phyloP scores from a whole-genome alignment of 768 basidiomycete genomes.

The Chalciporus sphaerocephalus region DNA sequence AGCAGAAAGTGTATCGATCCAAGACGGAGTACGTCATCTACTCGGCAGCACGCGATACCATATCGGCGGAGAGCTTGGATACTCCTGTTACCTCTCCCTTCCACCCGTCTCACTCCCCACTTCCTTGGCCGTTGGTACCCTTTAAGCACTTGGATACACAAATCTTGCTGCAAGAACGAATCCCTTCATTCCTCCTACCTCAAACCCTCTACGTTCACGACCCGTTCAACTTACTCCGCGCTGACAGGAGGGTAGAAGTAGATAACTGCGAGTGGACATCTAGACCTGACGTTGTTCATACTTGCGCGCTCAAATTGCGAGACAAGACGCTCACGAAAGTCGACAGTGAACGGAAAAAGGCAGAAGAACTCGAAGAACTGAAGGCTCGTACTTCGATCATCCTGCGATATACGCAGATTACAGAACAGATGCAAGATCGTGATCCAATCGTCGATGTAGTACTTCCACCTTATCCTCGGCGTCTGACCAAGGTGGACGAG shows the following conservation, averaged over 20 bases:
- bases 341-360: constrained; percentile 3
- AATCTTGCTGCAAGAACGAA: constrained; percentile 28
- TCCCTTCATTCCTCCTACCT: constrained; percentile 36
- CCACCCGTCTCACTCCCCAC: constrained; percentile 34
- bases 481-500: constrained; percentile 28
- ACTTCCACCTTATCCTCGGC: constrained; percentile 24
- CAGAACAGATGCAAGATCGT: constrained; percentile 20
- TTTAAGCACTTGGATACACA: constrained; percentile 16
- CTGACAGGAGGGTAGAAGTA: neutral
- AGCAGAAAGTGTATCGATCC: neutral
- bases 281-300: constrained; percentile 28
- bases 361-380: constrained; percentile 10
- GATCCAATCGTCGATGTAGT: constrained; percentile 30
- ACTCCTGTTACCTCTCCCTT: constrained; percentile 26
- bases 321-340: neutral
- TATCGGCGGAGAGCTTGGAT: neutral
- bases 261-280: constrained; percentile 22
- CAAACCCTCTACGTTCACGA: constrained; percentile 42
- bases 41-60: neutral
- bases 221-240: constrained; percentile 34
- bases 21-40: neutral
- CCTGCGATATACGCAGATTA: constrained; percentile 17
- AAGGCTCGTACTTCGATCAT: constrained; percentile 17
- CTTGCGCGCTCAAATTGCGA: constrained; percentile 27
- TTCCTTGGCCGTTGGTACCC: constrained; percentile 39